These are phyloP conservation scores for Cytauxzoon felis DNA, from an alignment of 169 alveolate genomes.

Conservation along the genomic window DNA sequence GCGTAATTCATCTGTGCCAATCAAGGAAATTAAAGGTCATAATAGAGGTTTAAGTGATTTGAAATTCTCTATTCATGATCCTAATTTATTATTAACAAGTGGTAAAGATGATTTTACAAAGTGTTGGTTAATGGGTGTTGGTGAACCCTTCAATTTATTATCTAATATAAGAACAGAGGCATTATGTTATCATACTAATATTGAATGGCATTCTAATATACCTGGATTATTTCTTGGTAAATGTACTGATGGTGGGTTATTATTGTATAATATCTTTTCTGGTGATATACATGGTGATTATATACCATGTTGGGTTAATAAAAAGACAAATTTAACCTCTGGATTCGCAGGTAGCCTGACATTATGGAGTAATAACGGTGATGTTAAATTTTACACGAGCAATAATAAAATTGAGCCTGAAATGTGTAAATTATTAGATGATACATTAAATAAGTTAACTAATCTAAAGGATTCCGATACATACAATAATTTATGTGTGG, in stretches of 20 bases:
- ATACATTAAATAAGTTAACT: conserved; percentile 31
- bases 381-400: conserved; percentile 22
- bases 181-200: conserved; percentile 41
- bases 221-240: conserved; percentile 58
- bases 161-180: conserved; percentile 57
- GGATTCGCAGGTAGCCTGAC: conserved; percentile 53
- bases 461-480: conserved; percentile 15
- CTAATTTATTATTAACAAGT: conserved; percentile 73
- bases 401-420: conserved; percentile 26
- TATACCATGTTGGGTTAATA: conserved; percentile 46
- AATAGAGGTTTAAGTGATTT: conserved; percentile 78
- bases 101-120: conserved; percentile 74
- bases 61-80: conserved; percentile 72
- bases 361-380: conserved; percentile 39
- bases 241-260: conserved; percentile 42
- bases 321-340: conserved; percentile 25
- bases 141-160: conserved; percentile 31
- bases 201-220: conserved; percentile 57
- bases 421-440: conserved; percentile 18
- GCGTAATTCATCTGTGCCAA: conserved; percentile 76
- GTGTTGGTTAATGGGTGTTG: conserved; percentile 71
- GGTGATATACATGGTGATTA: conserved; percentile 18
- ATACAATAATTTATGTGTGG: conserved; percentile 18
- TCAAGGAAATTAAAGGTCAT: conserved; percentile 71
- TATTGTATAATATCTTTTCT: conserved; percentile 28